Evolutionary conservation across 2,329 filamentous ascomycete genomes (phyloP), one percentile per base, ranked within the genome.

Genomic region (Ophiocordyceps camponoti-floridani): DNA sequence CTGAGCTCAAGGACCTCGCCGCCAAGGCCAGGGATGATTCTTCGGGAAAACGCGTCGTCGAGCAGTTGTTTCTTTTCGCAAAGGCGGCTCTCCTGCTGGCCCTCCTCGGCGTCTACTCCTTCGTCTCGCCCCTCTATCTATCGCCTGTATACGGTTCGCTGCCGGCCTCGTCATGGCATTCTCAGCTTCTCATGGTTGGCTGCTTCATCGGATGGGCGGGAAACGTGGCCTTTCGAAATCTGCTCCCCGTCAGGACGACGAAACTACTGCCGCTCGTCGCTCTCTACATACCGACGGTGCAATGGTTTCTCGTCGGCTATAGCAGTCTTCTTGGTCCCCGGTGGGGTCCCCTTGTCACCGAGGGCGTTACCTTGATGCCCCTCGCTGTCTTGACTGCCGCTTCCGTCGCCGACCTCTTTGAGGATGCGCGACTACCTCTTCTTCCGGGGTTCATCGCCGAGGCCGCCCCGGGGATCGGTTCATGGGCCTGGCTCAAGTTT

Each of bases 61-160:
- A 60, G 14, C 68, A 72, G 49, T 51, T 53, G 28, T 50, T 58
- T 43, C 50, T 69, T 47, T 70, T 70, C 48, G 52, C 60, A 31
- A 50, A 52, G 48, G 51, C 53, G 10, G 41, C 52, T 27, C 41
- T 56, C 30, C 50, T 64, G 16, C 51, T 66, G 11, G 47, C 44
- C 33, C 50, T 64, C 30, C 51, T 63, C 41, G 83, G 79, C 41
- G 57, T 79, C 40, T 77, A 73, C 48, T 79, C 82, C 42, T 77
- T 79, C 49, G 73, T 82, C 47, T 89, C 84, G 1, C 77, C 85
- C 56, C 69, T 87, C 49, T 79, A 75, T 37, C 69, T 96, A 31
- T 84, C 86, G 18, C 91, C 91, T 2, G 82, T 93, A 11, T 96
- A 93, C 61, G 91, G 91, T 44, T 78, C 80, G 14, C 84, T 94